Percentiles rank a stretch among this genome's conserved stretches.
Evolutionary conservation across 495 filamentous ascomycete species (phyloP).

Genomic region (Aspergillus conjunctus): DNA sequence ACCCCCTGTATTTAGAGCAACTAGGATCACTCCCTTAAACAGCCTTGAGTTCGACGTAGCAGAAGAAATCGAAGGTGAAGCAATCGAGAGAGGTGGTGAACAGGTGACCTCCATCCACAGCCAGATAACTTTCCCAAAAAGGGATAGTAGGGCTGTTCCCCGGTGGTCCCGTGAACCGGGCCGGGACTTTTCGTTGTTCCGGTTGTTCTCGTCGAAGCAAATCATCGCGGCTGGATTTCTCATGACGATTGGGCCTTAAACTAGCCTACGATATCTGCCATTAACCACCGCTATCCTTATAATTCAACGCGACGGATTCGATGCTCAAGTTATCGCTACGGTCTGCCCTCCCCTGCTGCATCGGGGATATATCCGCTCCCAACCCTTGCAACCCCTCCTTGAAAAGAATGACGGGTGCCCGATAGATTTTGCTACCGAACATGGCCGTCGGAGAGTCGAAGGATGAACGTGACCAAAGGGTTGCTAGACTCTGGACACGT

Average conservation of each 20-base stretch:
- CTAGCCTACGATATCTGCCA: constrained; percentile 20
- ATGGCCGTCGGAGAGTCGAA: constrained; percentile 62
- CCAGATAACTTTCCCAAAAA: constrained; percentile 27
- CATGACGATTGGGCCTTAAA: constrained; percentile 21
- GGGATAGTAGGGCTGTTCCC: constrained; percentile 41
- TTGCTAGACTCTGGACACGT: constrained; percentile 76
- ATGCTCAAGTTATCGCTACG: constrained; percentile 27
- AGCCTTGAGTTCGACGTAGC: background rate
- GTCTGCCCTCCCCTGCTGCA: constrained; percentile 23
- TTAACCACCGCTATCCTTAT: constrained; percentile 15
- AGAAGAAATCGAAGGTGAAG: background rate
- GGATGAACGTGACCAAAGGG: constrained; percentile 71
- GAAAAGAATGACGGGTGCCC: constrained; percentile 44
- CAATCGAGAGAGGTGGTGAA: background rate
- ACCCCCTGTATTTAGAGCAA: background rate
- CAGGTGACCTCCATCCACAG: background rate
- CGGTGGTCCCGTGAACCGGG: constrained; percentile 37
- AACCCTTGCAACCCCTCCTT: constrained; percentile 27
- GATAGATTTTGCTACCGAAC: constrained; percentile 43
- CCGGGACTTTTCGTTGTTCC: constrained; percentile 38
- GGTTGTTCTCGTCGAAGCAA: constrained; percentile 35
- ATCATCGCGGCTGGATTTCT: constrained; percentile 45
- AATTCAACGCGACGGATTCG: constrained; percentile 23
- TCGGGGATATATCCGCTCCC: constrained; percentile 25
- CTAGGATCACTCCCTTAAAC: background rate